Percentiles rank a stretch among this genome's conserved stretches.
These are phyloP conservation scores for Wallacemonas collosoma DNA, from an alignment of 208 protist genomes.

Conservation along the genomic window DNA sequence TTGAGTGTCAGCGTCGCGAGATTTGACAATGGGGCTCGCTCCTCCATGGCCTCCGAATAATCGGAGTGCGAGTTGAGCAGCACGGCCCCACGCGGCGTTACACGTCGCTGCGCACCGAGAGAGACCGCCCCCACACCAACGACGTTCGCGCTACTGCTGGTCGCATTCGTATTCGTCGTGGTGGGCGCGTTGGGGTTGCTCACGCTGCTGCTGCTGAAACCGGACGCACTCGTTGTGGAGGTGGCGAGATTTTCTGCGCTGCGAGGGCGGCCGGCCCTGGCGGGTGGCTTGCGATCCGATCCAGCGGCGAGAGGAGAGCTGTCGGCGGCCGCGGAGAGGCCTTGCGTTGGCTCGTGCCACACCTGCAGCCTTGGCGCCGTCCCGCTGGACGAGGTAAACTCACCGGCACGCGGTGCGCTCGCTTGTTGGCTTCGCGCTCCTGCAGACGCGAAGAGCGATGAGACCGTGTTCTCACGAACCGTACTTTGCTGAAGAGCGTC, in stretches of 20 bases:
- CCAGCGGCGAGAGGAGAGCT: not conserved
- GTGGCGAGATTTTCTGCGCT: not conserved
- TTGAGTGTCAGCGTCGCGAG: conserved; percentile 6
- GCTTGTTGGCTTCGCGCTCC: not conserved
- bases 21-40: not conserved
- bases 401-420: too few relatives aligned
- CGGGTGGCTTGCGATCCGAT: not conserved
- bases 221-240: not conserved
- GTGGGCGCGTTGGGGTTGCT: too few relatives aligned
- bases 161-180: too few relatives aligned
- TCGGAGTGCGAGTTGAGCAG: conserved; percentile 17
- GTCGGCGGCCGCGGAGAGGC: not conserved
- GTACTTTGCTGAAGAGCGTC: not conserved
- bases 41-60: not conserved
- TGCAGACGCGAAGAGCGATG: conserved; percentile 8
- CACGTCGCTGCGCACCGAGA: not conserved
- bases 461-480: conserved; percentile 8
- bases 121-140: not conserved
- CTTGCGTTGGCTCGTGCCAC: not conserved
- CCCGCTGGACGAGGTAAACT: too few relatives aligned
- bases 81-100: conserved; percentile 3
- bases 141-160: not conserved
- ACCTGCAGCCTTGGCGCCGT: not conserved
- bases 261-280: not conserved
- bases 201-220: too few relatives aligned